These are phyloP conservation scores for Triglochin maritima DNA, from an alignment of 106 monocot genomes.

Conservation along the genomic window DNA sequence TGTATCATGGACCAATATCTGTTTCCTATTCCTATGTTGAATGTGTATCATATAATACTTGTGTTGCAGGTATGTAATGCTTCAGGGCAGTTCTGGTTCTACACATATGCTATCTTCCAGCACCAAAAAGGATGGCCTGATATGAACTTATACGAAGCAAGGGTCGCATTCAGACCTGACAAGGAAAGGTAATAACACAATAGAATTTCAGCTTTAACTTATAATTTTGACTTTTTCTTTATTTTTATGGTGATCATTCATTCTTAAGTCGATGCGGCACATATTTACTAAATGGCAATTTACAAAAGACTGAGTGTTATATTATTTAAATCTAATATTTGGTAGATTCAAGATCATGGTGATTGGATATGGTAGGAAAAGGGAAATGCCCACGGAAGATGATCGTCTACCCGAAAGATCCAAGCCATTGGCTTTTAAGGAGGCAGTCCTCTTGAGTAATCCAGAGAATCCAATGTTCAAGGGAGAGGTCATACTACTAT, in stretches of 20 bases:
- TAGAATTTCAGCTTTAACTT: too few relatives aligned
- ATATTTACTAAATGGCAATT: background rate
- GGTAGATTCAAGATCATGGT: conserved; percentile 18
- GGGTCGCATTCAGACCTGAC: conserved; percentile 13
- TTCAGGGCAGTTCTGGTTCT: conserved; percentile 12
- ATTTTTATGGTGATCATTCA: too few relatives aligned
- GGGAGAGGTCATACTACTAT: conserved; percentile 11
- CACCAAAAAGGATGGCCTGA: conserved; percentile 12
- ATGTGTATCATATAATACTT: background rate
- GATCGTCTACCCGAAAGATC: conserved; percentile 2
- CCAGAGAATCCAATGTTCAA: conserved; percentile 3
- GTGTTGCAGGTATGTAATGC: conserved; percentile 9
- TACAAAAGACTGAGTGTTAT: background rate
- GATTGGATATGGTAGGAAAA: conserved; percentile 9
- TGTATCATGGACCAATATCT: background rate
- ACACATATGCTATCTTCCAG: conserved; percentile 15
- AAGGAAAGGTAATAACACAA: conserved; percentile 1
- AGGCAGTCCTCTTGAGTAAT: conserved; percentile 12
- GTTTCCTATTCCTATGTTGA: background rate
- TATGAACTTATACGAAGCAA: conserved; percentile 3
- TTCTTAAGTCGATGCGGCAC: too few relatives aligned
- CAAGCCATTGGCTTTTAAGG: conserved; percentile 5
- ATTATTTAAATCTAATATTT: background rate
- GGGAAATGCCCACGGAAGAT: conserved; percentile 14
- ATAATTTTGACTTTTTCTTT: background rate